These are phyloP conservation scores for Boletus edulis DNA, from an alignment of 768 basidiomycete genomes.

Conservation along the genomic window DNA sequence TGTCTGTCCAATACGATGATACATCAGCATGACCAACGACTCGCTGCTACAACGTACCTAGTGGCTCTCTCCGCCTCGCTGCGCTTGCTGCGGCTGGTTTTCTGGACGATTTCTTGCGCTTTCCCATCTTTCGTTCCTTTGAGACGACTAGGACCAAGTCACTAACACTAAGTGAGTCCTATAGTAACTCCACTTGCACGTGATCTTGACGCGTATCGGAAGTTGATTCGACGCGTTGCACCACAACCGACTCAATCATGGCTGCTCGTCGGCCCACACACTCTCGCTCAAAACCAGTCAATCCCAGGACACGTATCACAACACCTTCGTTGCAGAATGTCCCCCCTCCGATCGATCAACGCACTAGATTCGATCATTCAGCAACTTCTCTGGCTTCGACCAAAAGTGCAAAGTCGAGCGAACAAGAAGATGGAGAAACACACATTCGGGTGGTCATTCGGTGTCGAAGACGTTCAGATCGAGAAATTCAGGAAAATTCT, in stretches of 20 bases:
- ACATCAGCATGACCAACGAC: conserved; percentile 1
- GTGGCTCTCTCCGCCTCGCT: conserved; percentile 63
- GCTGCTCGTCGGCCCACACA: conserved; percentile 58
- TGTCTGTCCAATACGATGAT: conserved; percentile 45
- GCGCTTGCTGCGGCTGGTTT: conserved; percentile 68
- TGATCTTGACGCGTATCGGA: conserved; percentile 31
- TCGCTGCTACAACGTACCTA: conserved; percentile 46
- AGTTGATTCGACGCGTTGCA: conserved; percentile 33
- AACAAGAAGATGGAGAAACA: conserved; percentile 53
- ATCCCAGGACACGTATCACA: conserved; percentile 47
- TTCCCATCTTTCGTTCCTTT: conserved; percentile 56
- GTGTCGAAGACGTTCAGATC: conserved; percentile 81
- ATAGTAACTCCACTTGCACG: conserved; percentile 17
- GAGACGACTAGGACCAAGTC: neutral
- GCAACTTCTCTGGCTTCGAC: conserved; percentile 25
- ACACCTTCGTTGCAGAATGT: conserved; percentile 34
- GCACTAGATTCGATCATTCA: conserved; percentile 13
- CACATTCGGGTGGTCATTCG: conserved; percentile 95
- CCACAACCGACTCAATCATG: conserved; percentile 40
- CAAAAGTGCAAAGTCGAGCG: conserved; percentile 27
- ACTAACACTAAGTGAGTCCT: neutral
- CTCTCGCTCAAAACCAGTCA: conserved; percentile 38
- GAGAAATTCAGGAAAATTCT: conserved; percentile 82
- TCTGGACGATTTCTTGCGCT: conserved; percentile 86
- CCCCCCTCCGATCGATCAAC: conserved; percentile 22